Conservation (phyloP, 768 basidiomycete species). For the Trametes cingulata region DNA sequence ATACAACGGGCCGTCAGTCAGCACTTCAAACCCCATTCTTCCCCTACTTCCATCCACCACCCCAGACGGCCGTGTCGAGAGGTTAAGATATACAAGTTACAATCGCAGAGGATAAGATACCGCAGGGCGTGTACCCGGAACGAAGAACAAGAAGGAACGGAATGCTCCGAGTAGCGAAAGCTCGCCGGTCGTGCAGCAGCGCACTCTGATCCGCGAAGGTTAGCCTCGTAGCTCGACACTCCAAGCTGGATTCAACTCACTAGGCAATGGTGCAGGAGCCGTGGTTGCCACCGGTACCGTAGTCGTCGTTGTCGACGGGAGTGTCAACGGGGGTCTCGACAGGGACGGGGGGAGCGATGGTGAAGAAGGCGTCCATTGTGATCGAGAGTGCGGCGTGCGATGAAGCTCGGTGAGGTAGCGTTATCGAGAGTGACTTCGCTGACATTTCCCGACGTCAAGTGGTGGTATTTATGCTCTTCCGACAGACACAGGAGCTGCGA, state of each 20-base stretch:
- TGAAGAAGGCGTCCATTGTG: conserved; percentile 22
- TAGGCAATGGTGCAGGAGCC: conserved; percentile 18
- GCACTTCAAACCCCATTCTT: too few species aligned
- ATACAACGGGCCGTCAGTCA: too few species aligned
- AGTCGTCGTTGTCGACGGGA: not conserved
- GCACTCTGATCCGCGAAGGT: not conserved
- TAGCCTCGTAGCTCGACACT: not conserved
- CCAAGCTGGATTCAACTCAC: not conserved
- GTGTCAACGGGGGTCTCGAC: conserved; percentile 2
- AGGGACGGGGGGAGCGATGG: conserved; percentile 17
- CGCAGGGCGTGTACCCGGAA: too few species aligned
- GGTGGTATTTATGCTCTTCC: not conserved
- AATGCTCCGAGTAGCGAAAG: too few species aligned
- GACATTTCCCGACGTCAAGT: not conserved
- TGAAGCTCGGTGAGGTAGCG: not conserved
- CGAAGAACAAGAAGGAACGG: too few species aligned
- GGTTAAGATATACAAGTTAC: too few species aligned
- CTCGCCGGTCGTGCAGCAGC: too few species aligned
- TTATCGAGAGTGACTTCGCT: not conserved
- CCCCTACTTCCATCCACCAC: too few species aligned
- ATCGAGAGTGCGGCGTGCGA: not conserved
- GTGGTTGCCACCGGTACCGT: conserved; percentile 4
- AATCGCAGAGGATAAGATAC: too few species aligned
- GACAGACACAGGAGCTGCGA: not conserved
- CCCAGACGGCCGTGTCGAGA: too few species aligned